Evolutionary conservation across 495 filamentous ascomycete genomes (phyloP).

Genomic region (Aspergillus nanangensis): DNA sequence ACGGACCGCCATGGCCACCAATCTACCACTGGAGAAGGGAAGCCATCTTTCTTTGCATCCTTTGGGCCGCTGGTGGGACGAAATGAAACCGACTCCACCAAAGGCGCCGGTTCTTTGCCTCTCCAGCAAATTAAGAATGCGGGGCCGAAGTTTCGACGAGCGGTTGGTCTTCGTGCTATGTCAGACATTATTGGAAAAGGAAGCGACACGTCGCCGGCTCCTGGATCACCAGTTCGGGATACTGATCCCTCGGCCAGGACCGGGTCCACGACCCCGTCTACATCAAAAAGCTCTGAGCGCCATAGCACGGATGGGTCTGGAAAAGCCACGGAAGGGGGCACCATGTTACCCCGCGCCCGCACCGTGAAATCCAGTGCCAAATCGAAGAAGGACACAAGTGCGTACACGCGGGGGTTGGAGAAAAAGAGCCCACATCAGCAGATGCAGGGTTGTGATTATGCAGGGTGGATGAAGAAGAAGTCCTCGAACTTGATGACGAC

Average conservation of each 20-base stretch:
- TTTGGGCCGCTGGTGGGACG: conserved; percentile 40
- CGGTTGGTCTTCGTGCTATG: conserved; percentile 68
- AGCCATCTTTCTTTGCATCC: conserved; percentile 35
- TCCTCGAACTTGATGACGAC: conserved; percentile 92
- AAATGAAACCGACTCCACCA: conserved; percentile 44
- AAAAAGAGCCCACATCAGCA: conserved; percentile 80
- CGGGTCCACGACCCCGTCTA: conserved; percentile 83
- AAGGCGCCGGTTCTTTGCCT: conserved; percentile 48
- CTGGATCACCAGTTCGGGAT: conserved; percentile 59
- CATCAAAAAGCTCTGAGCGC: conserved; percentile 71
- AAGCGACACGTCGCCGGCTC: conserved; percentile 26
- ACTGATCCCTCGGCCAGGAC: conserved; percentile 70
- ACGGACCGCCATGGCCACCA: conserved; percentile 34
- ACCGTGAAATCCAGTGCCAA: conserved; percentile 44
- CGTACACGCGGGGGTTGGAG: conserved; percentile 82
- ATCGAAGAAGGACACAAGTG: conserved; percentile 90
- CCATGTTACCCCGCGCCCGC: conserved; percentile 39
- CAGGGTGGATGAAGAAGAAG: conserved; percentile 99
- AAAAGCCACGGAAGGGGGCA: conserved; percentile 56
- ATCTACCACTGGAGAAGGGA: not conserved
- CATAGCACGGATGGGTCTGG: conserved; percentile 60
- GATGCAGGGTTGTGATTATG: conserved; percentile 84
- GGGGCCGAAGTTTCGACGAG: conserved; percentile 44
- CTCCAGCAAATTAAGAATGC: conserved; percentile 34
- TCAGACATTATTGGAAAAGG: conserved; percentile 61